Evolutionary conservation across 495 filamentous ascomycete species (phyloP), one percentile per base, ranked within the genome.

Genomic region (Evernia prunastri): DNA sequence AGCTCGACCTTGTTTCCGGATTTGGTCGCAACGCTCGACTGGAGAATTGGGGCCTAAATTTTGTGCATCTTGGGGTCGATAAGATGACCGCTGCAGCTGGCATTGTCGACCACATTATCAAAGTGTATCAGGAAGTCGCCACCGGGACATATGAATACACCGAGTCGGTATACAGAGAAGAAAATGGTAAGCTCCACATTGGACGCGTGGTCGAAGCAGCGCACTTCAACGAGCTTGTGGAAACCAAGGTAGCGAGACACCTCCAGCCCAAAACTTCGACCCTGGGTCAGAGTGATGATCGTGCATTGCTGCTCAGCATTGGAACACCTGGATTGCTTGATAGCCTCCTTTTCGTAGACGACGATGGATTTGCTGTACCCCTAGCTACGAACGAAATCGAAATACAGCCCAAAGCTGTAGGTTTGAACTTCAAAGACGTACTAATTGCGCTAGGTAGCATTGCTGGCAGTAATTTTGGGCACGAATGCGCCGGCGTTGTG

Each of bases 381-480:
- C 56, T 78, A 9, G 65, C 60, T 0, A 67, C 61, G 2, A 70
- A 73, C 20, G 59, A 73, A 35, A 63, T 77, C 25, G 74, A 77
- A 54, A 68, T 76, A 13, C 39, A 67, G 12, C 67, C 75, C 3
- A 59, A 63, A 18, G 72, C 68, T 36, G 68, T 68, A 15, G 73
- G 75, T 36, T 67, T 78, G 20, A 78, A 77, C 59, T 78, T 79
- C 65, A 58, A 67, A 47, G 76, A 78, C 58, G 70, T 77, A 1
- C 53, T 78, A 25, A 68, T 72, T 36, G 72, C 73, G 0, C 71
- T 75, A 58, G 75, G 74, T n/a, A 70, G 74, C 47, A 62, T 79
- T 5, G 58, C 65, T 17, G 68, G 69, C 10, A 61, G 67, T 17
- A 59, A 58, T 8, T 66, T 78, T 10, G 73, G 74, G 0, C 62